Base-by-base conservation (phyloP, 2,329 filamentous ascomycete genomes). In the Pseudocercospora cruenta region DNA sequence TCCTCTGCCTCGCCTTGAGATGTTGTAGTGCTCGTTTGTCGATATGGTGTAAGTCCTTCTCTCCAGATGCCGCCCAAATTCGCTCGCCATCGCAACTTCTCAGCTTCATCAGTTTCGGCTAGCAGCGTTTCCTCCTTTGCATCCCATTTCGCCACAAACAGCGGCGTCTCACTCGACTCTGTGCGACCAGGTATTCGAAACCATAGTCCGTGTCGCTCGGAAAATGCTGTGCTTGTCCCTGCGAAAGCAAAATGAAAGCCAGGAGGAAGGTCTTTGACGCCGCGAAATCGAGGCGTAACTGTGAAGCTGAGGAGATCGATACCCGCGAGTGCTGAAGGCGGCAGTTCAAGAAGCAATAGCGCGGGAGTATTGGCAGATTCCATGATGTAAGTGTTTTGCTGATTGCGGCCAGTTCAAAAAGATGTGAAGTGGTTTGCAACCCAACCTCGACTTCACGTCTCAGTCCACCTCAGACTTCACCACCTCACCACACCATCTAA, bases 231-330 rank as follows among this genome's bases (percentile, higher is more conserved):
- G 63, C 85, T 87, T 21, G 84, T 83, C 24, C 86, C 84, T 0
- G 83, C 86, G 73, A 89, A 90, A 19, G 88, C 76, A 69, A 90
- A 89, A 73, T 90, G 88, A 73, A 84, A 82, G 51, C 87, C 87
- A 1, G 79, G 72, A 0, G 87, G 85, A 3, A 90, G 72, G 69
- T 86, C 82, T 68, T 85, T 87, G 71, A 90, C 84, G 28, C 88
- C 88, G 64, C 83, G 82, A 76, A 90, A 90, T 60, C 85, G 84
- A 10, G 85, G 80, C 10, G 87, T 86, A 3, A 86, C 86, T 16
- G 86, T 88, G 77, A 90, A 90, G 54, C 87, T 87, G 58, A 89
- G 82, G 58, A 85, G 70, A 74, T 86, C 78, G 73, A 87, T 84
- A 67, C 84, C 87, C 69, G 85, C 84, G 14, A 85, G 77, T 1